Percentiles rank a stretch among this genome's conserved stretches.
phyloP scores from a whole-genome alignment of 2,329 filamentous ascomycete genomes.

The Fusarium sp. region DNA sequence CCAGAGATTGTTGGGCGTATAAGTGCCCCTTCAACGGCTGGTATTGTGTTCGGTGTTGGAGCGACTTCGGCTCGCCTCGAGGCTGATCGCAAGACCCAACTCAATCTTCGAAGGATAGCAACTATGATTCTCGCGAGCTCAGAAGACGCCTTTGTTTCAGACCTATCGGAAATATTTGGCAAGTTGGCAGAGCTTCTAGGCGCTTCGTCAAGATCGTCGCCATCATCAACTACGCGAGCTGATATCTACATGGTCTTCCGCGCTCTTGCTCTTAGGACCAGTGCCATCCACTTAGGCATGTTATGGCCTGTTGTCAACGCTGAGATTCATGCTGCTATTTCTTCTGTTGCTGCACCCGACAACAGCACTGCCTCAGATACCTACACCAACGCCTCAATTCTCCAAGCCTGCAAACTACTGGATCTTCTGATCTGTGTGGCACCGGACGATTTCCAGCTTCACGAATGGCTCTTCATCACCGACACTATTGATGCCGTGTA shows the following conservation, averaged over 20 bases:
- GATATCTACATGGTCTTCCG: conserved; percentile 92
- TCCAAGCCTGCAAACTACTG: conserved; percentile 94
- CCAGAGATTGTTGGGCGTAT: conserved; percentile 83
- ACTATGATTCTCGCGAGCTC: conserved; percentile 82
- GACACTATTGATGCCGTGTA: conserved; percentile 98
- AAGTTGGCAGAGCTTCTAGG: conserved; percentile 88
- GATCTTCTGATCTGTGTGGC: conserved; percentile 88
- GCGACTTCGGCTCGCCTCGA: conserved; percentile 94
- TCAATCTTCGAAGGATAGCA: conserved; percentile 86
- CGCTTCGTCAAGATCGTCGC: conserved; percentile 88
- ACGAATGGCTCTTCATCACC: conserved; percentile 97
- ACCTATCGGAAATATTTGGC: conserved; percentile 79
- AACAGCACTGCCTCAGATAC: conserved; percentile 74
- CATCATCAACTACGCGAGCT: conserved; percentile 87
- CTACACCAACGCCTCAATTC: conserved; percentile 80
- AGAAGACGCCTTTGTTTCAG: conserved; percentile 82
- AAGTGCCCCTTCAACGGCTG: conserved; percentile 87
- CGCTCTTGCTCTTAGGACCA: conserved; percentile 82
- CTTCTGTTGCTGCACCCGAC: conserved; percentile 77
- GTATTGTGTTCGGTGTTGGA: conserved; percentile 98
- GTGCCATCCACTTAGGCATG: conserved; percentile 81
- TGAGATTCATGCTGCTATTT: conserved; percentile 84
- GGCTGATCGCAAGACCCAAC: conserved; percentile 91
- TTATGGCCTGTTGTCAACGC: conserved; percentile 92
- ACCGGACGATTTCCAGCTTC: conserved; percentile 97